Conservation (phyloP, 1,284 basidiomycete genomes). For the Caloboletus inedulis region DNA sequence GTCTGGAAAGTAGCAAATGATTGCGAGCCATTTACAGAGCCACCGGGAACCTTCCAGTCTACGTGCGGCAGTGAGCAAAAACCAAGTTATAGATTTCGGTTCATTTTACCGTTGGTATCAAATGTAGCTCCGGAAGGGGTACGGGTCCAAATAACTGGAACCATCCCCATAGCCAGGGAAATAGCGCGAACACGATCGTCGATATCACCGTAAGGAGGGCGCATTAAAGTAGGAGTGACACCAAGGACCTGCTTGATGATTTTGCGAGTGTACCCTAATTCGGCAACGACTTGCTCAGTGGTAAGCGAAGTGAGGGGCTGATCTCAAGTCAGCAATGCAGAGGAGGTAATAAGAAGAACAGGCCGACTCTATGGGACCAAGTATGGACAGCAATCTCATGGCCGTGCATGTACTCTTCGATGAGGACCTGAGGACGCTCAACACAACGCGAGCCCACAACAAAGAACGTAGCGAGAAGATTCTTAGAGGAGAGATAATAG, state of each 20-base stretch:
- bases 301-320: conserved; percentile 79
- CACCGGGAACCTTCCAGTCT: conserved; percentile 84
- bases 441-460: conserved; percentile 89
- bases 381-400: conserved; percentile 81
- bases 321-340: conserved; percentile 1
- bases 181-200: conserved; percentile 90
- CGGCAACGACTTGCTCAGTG: conserved; percentile 87
- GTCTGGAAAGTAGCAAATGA: conserved; percentile 57
- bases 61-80: conserved; percentile 9
- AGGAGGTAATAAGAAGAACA: background rate
- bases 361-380: conserved; percentile 66
- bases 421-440: conserved; percentile 72
- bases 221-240: conserved; percentile 74
- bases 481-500: conserved; percentile 62
- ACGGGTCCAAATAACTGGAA: conserved; percentile 79
- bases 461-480: conserved; percentile 85
- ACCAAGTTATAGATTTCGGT: background rate
- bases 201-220: conserved; percentile 61
- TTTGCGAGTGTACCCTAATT: conserved; percentile 90
- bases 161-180: conserved; percentile 75
- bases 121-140: conserved; percentile 58
- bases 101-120: conserved; percentile 69
- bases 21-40: conserved; percentile 55
- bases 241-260: conserved; percentile 75
- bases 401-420: conserved; percentile 82